Conservation (phyloP, 306 rosid genomes). For the Acacia confusa region DNA sequence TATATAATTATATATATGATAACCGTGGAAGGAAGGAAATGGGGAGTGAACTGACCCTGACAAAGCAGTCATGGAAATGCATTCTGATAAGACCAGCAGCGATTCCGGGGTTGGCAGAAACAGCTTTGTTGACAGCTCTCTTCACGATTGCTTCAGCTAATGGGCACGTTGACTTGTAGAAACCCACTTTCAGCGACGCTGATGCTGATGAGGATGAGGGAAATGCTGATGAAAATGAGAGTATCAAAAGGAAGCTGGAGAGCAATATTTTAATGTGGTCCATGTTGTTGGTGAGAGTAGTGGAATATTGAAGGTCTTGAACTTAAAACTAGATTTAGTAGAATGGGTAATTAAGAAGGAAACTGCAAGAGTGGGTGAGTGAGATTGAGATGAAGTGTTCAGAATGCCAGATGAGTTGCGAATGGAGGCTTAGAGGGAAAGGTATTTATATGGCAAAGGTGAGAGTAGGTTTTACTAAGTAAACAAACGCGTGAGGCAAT, state of each 20-base stretch:
- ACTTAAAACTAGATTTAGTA: neutral
- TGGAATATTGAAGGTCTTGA: neutral
- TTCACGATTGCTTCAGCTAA: neutral
- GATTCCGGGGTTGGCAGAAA: neutral
- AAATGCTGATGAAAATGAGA: neutral
- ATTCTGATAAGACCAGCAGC: neutral
- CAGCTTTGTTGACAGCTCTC: neutral
- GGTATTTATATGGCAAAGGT: neutral
- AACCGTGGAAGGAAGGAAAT: neutral
- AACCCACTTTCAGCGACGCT: neutral
- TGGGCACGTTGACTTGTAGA: neutral
- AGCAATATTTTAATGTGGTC: neutral
- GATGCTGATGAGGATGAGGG: neutral
- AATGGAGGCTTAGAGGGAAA: neutral
- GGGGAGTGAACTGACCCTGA: conserved; percentile 29
- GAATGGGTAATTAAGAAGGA: neutral
- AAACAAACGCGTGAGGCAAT: neutral
- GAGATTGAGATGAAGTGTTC: neutral
- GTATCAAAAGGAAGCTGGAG: neutral
- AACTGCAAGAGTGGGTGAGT: neutral
- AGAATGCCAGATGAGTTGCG: neutral
- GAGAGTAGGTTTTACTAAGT: neutral
- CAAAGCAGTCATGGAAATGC: conserved; percentile 51
- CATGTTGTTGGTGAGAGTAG: neutral
- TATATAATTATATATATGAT: no score